Evolutionary conservation across 2,329 filamentous ascomycete genomes (phyloP).

Genomic region (Mariannaea elegans): DNA sequence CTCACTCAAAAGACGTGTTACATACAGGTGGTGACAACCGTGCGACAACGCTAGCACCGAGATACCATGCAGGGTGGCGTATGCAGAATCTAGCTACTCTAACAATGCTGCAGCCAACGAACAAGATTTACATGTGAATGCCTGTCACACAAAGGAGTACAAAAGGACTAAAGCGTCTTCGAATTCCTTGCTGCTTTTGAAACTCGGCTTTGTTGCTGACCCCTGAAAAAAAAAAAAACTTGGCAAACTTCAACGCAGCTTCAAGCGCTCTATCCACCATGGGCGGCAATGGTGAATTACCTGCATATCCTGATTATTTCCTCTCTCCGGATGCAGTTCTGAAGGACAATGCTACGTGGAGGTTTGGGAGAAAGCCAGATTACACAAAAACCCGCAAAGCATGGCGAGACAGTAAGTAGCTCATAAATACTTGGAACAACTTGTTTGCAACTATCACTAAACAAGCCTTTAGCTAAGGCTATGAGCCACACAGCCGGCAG

Average conservation of each 20-base stretch:
- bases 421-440: no score
- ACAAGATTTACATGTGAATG: not conserved
- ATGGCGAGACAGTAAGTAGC: conserved; percentile 63
- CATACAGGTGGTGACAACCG: not conserved
- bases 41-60: not conserved
- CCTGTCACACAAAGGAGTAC: not conserved
- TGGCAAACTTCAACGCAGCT: no score
- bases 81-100: not conserved
- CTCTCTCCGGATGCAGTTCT: conserved; percentile 17
- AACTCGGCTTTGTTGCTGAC: no score
- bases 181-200: no score
- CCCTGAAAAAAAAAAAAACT: no score
- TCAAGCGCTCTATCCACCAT: not conserved
- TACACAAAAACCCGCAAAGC: conserved; percentile 70
- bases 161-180: no score
- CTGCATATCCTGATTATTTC: conserved; percentile 43
- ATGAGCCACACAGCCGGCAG: conserved; percentile 63
- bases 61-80: not conserved
- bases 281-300: conserved; percentile 25
- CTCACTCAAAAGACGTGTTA: no score
- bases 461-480: conserved; percentile 59
- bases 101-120: not conserved
- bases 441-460: not conserved
- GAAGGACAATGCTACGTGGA: conserved; percentile 15
- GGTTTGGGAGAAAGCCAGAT: conserved; percentile 54